Evolutionary conservation across 1,284 basidiomycete species (phyloP).

Genomic region (Leccinum angustisporum): DNA sequence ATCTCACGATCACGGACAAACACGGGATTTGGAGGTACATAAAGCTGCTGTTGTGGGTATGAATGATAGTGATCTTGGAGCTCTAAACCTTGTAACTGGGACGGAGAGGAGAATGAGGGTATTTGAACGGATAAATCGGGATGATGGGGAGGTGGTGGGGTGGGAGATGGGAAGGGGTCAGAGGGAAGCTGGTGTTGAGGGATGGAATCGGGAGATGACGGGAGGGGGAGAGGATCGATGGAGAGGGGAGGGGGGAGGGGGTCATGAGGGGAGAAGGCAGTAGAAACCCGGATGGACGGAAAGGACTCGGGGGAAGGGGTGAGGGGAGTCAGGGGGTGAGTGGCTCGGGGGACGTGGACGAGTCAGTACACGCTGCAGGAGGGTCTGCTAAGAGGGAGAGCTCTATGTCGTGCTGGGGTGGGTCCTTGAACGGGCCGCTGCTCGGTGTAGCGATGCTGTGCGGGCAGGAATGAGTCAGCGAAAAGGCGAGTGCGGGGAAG

Average conservation of each 20-base stretch:
- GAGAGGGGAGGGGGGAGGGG: slow-evolving; percentile 10
- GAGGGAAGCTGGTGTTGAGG: no score
- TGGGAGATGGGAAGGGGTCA: no score
- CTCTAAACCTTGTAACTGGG: slow-evolving; percentile 24
- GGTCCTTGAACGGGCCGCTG: slow-evolving; percentile 6
- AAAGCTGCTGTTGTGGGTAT: slow-evolving; percentile 26
- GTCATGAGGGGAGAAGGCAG: slow-evolving; percentile 10
- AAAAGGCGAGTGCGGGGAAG: not conserved
- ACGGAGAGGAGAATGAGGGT: slow-evolving; percentile 5
- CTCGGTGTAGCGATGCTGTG: slow-evolving; percentile 12
- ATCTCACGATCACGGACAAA: slow-evolving; percentile 35
- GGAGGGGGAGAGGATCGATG: not conserved
- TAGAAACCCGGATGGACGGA: slow-evolving; percentile 20
- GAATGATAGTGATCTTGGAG: slow-evolving; percentile 28
- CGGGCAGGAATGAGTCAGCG: slow-evolving; percentile 2
- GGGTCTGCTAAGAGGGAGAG: slow-evolving; percentile 2
- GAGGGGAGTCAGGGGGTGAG: slow-evolving; percentile 25
- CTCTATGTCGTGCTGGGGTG: not conserved
- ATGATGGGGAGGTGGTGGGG: no score
- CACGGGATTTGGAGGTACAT: slow-evolving; percentile 29
- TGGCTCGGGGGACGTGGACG: slow-evolving; percentile 11
- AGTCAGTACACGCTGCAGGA: not conserved
- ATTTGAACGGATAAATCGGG: slow-evolving; percentile 20
- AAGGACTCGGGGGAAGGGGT: slow-evolving; percentile 23
- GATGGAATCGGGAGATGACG: slow-evolving; percentile 42